A percentile compares a stretch with the other conserved stretches of the same genome.
These are phyloP conservation scores for Cajanus cajan DNA, from an alignment of 306 rosid species.

Conservation along the genomic window DNA sequence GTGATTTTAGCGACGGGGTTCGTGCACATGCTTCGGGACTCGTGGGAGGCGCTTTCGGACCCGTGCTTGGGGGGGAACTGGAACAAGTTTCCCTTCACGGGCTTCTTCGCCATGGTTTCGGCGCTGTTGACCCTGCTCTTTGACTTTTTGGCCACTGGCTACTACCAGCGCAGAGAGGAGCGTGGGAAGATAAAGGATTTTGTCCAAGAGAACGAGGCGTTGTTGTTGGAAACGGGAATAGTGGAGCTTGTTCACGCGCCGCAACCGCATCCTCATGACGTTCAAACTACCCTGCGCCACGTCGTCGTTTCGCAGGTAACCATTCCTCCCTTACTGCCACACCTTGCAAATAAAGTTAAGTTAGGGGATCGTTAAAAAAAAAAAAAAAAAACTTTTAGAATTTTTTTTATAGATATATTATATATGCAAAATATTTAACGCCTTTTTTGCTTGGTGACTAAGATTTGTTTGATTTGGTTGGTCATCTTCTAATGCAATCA, in stretches of 20 bases:
- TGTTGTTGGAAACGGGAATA: slow-evolving; percentile 32
- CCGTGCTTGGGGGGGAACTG: slow-evolving; percentile 47
- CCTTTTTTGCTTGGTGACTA: too few relatives aligned
- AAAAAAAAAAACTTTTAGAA: too few relatives aligned
- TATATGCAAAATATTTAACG: too few relatives aligned
- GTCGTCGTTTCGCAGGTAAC: slow-evolving; percentile 84
- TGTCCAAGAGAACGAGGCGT: too few relatives aligned
- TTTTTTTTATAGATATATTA: too few relatives aligned
- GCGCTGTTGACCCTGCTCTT: slow-evolving; percentile 69
- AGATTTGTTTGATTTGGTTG: too few relatives aligned
- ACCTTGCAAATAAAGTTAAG: too few relatives aligned
- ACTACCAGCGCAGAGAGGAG: slow-evolving; percentile 62
- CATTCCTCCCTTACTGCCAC: neutral
- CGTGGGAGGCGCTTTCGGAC: slow-evolving; percentile 40
- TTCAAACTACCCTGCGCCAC: slow-evolving; percentile 57
- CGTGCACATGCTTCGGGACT: slow-evolving; percentile 69
- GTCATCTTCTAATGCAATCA: too few relatives aligned
- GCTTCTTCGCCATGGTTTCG: slow-evolving; percentile 84
- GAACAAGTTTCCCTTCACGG: slow-evolving; percentile 63
- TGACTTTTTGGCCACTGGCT: slow-evolving; percentile 75
- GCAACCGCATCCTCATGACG: too few relatives aligned
- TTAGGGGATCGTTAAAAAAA: too few relatives aligned
- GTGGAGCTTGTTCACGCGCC: too few relatives aligned
- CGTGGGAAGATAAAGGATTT: too few relatives aligned
- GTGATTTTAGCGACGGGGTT: slow-evolving; percentile 85